phyloP scores from a whole-genome alignment of 2,329 filamentous ascomycete genomes.

The Epichloe gansuensis region DNA sequence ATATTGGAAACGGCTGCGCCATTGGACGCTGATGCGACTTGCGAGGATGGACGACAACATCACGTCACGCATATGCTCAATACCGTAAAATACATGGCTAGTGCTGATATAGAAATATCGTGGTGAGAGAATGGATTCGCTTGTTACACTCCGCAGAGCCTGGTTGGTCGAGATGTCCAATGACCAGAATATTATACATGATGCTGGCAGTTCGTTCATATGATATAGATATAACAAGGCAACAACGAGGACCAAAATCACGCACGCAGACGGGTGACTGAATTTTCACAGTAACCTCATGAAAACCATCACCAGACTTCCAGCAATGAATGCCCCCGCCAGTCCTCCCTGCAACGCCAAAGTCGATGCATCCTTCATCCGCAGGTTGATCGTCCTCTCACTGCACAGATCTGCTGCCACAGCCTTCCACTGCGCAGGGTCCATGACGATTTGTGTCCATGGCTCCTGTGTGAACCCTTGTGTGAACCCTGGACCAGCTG shows the following conservation, averaged over 20 bases:
- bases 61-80: too few species aligned
- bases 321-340: conserved; percentile 50
- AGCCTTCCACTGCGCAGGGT: conserved; percentile 34
- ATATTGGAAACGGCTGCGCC: too few species aligned
- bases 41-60: too few species aligned
- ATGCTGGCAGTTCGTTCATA: background rate
- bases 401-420: conserved; percentile 48
- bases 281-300: conserved; percentile 16
- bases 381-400: conserved; percentile 48
- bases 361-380: conserved; percentile 58
- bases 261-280: conserved; percentile 6
- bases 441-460: conserved; percentile 31
- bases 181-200: background rate
- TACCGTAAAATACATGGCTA: too few species aligned
- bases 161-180: background rate
- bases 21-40: too few species aligned
- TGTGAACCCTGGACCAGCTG: background rate
- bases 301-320: conserved; percentile 37
- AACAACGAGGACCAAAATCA: conserved; percentile 7
- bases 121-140: background rate
- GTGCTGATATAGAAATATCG: too few species aligned
- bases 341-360: conserved; percentile 54
- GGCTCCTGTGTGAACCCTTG: conserved; percentile 8
- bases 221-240: background rate
- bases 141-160: background rate